Base-by-base conservation (phyloP, 2,329 filamentous ascomycete genomes). In the Cladosporium sphaerospermum region DNA sequence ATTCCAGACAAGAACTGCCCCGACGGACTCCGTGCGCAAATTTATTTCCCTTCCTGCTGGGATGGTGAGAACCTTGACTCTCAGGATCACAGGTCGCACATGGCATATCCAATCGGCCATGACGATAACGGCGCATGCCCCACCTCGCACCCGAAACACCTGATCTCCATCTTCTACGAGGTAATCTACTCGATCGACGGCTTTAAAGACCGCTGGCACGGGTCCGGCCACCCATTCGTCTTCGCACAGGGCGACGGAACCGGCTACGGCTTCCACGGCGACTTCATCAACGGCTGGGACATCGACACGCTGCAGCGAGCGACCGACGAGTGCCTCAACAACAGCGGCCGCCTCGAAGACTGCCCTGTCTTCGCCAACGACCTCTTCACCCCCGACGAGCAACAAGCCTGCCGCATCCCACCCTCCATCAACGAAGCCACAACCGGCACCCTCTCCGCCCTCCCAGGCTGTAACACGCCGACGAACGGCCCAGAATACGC, bases 341-440 rank as follows among this genome's bases (percentile, higher is more conserved):
- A 64, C 0, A 83, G 81, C 9, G 91, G 91, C 33, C 63, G 74
- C 37, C 81, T 95, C 42, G 63, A 77, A 40, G 89, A 91, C 68
- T 96, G 91, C 72, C 72, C 80, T 0, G 61, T 93, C 31, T 96
- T 96, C 71, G 85, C 86, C 58, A 82, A 88, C 59, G 76, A 86
- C 64, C 61, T 65, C 10, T 57, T 59, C 51, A 59, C 52, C 47
- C 44, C 46, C 31, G 54, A 57, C 5, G 53, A 62, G 34, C 56
- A 56, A 39, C 58, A 78, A 57, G 75, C 75, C n/a, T 76, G 79
- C 60, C 73, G 73, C 57, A 64, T 85, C 9, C 67, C 73, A 0
- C 63, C 72, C 2, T 70, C 62, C 5, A 62, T 75, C 53, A 56
- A 75, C 49, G 77, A 82, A 59, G 45, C 64, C 32, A 66, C 73